Conservation (phyloP, 2,329 filamentous ascomycete genomes). For the Fusarium ramigenum region DNA sequence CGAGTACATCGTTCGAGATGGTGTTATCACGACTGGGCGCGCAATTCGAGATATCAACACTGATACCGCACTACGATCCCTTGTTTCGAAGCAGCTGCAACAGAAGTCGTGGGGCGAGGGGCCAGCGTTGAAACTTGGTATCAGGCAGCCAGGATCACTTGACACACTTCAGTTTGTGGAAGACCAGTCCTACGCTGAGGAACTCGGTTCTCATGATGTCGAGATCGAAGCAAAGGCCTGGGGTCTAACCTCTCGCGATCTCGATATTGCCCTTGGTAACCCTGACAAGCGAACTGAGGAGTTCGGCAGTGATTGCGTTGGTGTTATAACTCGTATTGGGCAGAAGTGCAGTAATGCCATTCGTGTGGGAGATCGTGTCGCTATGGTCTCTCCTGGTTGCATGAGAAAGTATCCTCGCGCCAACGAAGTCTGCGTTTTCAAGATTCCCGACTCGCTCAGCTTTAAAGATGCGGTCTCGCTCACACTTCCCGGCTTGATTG, state of each 20-base stretch:
- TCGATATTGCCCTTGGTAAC: not conserved
- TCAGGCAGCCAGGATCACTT: not conserved
- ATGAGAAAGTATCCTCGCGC: not conserved
- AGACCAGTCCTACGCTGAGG: rapidly evolving
- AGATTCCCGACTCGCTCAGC: not conserved
- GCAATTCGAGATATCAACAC: not conserved
- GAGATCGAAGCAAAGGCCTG: not conserved
- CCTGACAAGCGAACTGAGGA: not conserved
- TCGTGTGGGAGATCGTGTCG: not conserved
- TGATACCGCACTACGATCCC: not conserved
- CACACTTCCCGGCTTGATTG: not conserved
- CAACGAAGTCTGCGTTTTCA: not conserved
- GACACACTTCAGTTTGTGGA: not conserved
- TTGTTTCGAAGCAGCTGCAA: not conserved
- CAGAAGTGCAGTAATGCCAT: rapidly evolving
- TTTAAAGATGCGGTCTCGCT: not conserved
- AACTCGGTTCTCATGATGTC: not conserved
- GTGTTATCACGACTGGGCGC: not conserved
- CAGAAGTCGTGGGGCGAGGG: not conserved
- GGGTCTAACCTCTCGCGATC: not conserved
- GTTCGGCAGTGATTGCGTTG: not conserved
- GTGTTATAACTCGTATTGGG: not conserved
- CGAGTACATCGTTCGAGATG: not conserved
- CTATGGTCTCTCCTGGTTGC: not conserved
- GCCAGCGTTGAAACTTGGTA: not conserved